Percentiles rank a stretch among this genome's conserved stretches.
These are phyloP conservation scores for Pseudogymnoascus sp. DNA, from an alignment of 2,329 filamentous ascomycete genomes.

Conservation along the genomic window DNA sequence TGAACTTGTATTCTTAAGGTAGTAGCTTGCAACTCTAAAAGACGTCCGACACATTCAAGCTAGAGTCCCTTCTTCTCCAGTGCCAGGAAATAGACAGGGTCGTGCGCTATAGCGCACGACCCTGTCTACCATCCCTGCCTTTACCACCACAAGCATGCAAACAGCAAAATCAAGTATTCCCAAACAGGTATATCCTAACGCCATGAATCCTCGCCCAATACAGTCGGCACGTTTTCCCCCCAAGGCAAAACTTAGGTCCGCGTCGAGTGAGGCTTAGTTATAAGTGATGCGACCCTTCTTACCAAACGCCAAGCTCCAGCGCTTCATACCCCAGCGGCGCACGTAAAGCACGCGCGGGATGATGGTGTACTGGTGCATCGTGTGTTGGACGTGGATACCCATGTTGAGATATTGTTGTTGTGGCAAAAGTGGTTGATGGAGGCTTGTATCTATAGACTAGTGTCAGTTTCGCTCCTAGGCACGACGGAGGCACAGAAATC, in stretches of 20 bases:
- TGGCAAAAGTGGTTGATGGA: neutral
- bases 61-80: neutral
- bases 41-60: neutral
- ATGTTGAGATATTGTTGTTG: constrained; percentile 7
- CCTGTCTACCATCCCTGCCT: neutral
- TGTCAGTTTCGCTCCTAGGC: neutral
- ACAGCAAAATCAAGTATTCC: neutral
- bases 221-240: neutral
- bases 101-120: neutral
- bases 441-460: neutral
- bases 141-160: neutral
- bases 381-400: constrained; percentile 10
- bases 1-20: neutral
- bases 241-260: neutral
- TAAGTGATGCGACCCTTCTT: constrained; percentile 13
- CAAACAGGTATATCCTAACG: neutral
- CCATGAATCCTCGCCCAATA: neutral
- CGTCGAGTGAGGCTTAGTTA: neutral
- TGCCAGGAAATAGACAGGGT: neutral
- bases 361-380: constrained; percentile 18
- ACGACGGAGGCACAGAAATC: neutral
- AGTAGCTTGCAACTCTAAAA: neutral
- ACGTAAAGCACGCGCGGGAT: constrained; percentile 18
- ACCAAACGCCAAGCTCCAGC: constrained; percentile 16
- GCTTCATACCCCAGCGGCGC: constrained; percentile 18